Evolutionary conservation across 768 basidiomycete genomes (phyloP), one percentile per base, ranked within the genome.

Genomic region (Cantharellus anzutake): DNA sequence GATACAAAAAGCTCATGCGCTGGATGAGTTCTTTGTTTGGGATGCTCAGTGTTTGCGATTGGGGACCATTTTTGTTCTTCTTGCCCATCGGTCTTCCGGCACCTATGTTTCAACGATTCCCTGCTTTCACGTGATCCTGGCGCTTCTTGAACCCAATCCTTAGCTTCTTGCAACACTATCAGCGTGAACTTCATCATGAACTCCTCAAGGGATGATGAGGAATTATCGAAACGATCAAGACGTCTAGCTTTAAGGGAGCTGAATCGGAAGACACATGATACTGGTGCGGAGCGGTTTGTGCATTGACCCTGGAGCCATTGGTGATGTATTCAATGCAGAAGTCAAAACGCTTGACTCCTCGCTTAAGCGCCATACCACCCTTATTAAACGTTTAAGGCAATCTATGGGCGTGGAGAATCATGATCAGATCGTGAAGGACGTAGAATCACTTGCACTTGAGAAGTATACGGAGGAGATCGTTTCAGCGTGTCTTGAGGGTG

Each of bases 391-490:
- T 51, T 84, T 97, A 65, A 81, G 85, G 52, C 88, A 85, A 67
- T 87, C 89, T 16, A 76, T 98, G 66, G 86, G 84, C 14, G 68
- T 76, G 42, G 88, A 91, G 65, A 84, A 89, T 68, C 79, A 77
- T 53, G 89, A 92, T 65, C 83, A 88, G 66, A 82, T 94, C 61
- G 72, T 96, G 64, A 97, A 92, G 71, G 96, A 99, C 66, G 82
- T 96, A 63, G 84, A 92, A 63, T 77, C 84, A 0, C 76, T 99
- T 59, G 83, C 89, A 2, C 75, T 99, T 60, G 91, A 91, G 73
- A 98, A 96, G 71, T 98, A 99, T 68, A 76, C 93, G 55, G 93
- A 96, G 67, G 96, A 99, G 71, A 84, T 97, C 63, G 87, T 85
- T 1, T 80, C 81, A 5, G 93, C 92, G 4, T 76, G 84, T 1